Base-by-base conservation (phyloP, 805 yeast genomes). In the Dipodascopsis uninucleata region DNA sequence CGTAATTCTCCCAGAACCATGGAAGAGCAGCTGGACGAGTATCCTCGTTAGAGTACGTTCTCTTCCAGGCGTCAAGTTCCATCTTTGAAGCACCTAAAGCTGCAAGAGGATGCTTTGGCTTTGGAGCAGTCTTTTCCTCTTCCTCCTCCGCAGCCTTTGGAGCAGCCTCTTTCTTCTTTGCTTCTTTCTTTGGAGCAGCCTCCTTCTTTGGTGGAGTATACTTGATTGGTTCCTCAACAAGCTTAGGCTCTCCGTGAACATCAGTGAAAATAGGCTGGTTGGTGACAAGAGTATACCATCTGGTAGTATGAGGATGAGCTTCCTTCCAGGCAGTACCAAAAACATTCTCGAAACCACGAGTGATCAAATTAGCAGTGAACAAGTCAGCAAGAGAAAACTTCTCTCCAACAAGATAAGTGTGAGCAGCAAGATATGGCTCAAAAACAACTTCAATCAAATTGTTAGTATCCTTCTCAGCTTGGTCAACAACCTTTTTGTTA, bases 1-100 rank as follows among this genome's bases (percentile, higher is more conserved):
- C 82, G 77, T 76, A 90, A 75, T 84, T 81, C 68, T 83, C 84
- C 96, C 96, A 93, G 89, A 90, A 93, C 89, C 90, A 93, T 68
- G 97, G 97, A 60, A 90, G 76, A 58, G 97, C 95, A 58, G 71
- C 80, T 67, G 79, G 82, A 74, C 97, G 85, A 67, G 97, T 90
- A 63, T 93, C 97, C 74, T 87, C 90, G 78, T 90, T 93, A 56
- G 97, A 88, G 82, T 93, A 90, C 58, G 72, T 72, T 75, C 96
- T 84, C 81, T 93, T 93, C 94, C 96, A 89, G 71, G 86, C 93
- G 66, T 90, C 97, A 55, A 90, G 62, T 52, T 78, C 71, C 60
- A 81, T 72, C 52, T 82, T 62, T 51, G 86, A 67, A 66, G 78
- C 82, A 61, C 93, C 94, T 56, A 90, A 79, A 49, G 75, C 72